Evolutionary conservation across 768 basidiomycete genomes (phyloP).

Genomic region (Leucocoprinus leucothites): DNA sequence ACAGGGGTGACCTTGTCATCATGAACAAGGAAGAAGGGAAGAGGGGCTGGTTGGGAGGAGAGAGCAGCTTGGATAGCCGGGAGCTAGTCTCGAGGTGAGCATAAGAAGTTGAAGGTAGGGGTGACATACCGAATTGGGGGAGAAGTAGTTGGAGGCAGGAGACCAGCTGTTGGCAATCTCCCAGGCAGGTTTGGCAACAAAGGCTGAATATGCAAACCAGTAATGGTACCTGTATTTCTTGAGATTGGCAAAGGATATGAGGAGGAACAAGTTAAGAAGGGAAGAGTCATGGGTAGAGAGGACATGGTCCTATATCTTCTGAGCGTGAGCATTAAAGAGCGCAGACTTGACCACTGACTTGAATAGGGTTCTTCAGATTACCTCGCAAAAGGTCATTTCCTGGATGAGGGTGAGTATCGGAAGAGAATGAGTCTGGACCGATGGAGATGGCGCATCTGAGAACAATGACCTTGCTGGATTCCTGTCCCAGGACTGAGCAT

Average conservation of each 20-base stretch:
- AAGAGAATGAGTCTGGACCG: slow-evolving; percentile 62
- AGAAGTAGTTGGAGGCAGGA: slow-evolving; percentile 42
- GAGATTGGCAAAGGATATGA: slow-evolving; percentile 94
- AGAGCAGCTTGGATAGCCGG: slow-evolving; percentile 50
- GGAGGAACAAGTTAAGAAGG: slow-evolving; percentile 72
- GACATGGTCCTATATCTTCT: slow-evolving; percentile 74
- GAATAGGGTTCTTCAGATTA: slow-evolving; percentile 91
- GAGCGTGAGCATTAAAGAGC: slow-evolving; percentile 72
- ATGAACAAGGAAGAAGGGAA: slow-evolving; percentile 64
- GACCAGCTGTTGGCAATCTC: slow-evolving; percentile 71
- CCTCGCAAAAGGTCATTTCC: slow-evolving; percentile 47
- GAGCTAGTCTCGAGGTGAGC: slow-evolving; percentile 35
- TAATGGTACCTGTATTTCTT: slow-evolving; percentile 98
- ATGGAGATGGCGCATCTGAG: slow-evolving; percentile 67
- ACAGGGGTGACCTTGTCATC: slow-evolving; percentile 46
- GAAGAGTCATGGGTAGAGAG: slow-evolving; percentile 47
- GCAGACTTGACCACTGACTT: slow-evolving; percentile 83
- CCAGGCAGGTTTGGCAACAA: slow-evolving; percentile 89
- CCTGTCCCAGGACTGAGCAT: slow-evolving; percentile 68
- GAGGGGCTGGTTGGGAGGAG: slow-evolving; percentile 28
- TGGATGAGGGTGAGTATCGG: slow-evolving; percentile 12
- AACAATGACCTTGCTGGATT: slow-evolving; percentile 69
- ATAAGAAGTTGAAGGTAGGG: neutral
- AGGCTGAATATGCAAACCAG: slow-evolving; percentile 97
- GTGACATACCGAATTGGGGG: slow-evolving; percentile 35